These are phyloP conservation scores for Calocybe gangraenosa DNA, from an alignment of 768 basidiomycete species.

Conservation along the genomic window DNA sequence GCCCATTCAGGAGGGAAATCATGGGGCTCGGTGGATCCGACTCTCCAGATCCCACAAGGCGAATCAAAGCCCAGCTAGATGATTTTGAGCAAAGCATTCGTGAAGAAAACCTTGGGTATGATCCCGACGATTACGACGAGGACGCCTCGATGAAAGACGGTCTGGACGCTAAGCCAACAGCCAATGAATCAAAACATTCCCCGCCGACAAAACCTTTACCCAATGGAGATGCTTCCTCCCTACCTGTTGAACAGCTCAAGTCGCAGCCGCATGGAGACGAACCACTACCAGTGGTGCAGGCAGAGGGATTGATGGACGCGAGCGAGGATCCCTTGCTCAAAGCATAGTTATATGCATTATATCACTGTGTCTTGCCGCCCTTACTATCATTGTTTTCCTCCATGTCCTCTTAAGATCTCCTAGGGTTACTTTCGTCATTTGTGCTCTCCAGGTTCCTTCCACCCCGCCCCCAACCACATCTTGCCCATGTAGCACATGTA, in stretches of 20 bases:
- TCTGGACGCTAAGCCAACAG: constrained; percentile 19
- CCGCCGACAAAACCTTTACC: constrained; percentile 38
- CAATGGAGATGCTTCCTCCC: constrained; percentile 40
- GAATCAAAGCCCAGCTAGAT: constrained; percentile 57
- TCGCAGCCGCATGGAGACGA: constrained; percentile 51
- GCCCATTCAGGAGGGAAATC: constrained; percentile 46
- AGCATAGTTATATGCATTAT: constrained; percentile 15
- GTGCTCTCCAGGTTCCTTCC: constrained; percentile 23
- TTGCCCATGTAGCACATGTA: constrained; percentile 25
- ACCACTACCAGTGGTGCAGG: constrained; percentile 47
- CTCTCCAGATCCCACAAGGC: constrained; percentile 49
- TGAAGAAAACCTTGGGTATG: constrained; percentile 19
- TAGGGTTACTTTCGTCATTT: constrained; percentile 16
- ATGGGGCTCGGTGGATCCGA: constrained; percentile 40
- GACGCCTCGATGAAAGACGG: constrained; percentile 21
- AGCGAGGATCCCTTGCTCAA: constrained; percentile 55
- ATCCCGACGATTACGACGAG: constrained; percentile 32
- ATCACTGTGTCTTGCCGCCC: constrained; percentile 15
- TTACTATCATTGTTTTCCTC: constrained; percentile 12
- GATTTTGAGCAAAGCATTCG: constrained; percentile 54
- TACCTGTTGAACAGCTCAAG: constrained; percentile 45
- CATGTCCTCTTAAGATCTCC: constrained; percentile 15
- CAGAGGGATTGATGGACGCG: constrained; percentile 61
- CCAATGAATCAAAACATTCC: constrained; percentile 18
- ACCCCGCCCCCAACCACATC: constrained; percentile 22